Evolutionary conservation across 106 monocot genomes (phyloP), one percentile per base, ranked within the genome.

Genomic region (Dioscorea zingiberensis): DNA sequence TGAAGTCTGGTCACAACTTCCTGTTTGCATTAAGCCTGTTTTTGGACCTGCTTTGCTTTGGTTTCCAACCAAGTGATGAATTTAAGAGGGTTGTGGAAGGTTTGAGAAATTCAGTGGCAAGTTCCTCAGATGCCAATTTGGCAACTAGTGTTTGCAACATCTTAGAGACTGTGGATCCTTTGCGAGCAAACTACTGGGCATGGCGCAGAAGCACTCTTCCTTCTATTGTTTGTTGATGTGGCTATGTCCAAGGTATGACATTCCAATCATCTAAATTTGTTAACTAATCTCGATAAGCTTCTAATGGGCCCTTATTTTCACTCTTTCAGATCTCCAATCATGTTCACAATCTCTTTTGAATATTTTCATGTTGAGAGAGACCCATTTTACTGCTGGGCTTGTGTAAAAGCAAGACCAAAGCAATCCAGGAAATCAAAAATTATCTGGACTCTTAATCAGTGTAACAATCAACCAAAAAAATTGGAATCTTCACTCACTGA

Each of bases 141-240:
- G 75, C 73, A 44, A 25, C 29, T 46, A 68, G 51, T 45, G 62
- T 98, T 54, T 98, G 97, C 69, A 74, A 73, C 16, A 74, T 88
- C 70, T 71, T 98, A 51, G 82, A 84, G 77, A 75, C 29, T 8
- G 27, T 78, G 11, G 92, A 98, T 64, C 81, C 84, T 7, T 77
- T 93, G 77, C 61, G 92, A 48, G 61, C 80, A 16, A 92, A 86
- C 70, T 98, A 98, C 45, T 98, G 97, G 97, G 24, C 65, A 2
- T 98, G 92, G 92, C 74, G 86, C 45, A 84, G 64, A 72, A 76
- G 47, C 28, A 83, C 56, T 59, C 75, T 92, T 67, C 51, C 85
- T 54, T 51, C 67, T 25, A 22, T 75, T 29, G 61, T 54, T 81
- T 67, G 68, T 56, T 90, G 59, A 74, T 64, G 18, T 32, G 19